These are phyloP conservation scores for Barnettozyma hawaiiensis DNA, from an alignment of 1,139 yeast species.

Conservation along the genomic window DNA sequence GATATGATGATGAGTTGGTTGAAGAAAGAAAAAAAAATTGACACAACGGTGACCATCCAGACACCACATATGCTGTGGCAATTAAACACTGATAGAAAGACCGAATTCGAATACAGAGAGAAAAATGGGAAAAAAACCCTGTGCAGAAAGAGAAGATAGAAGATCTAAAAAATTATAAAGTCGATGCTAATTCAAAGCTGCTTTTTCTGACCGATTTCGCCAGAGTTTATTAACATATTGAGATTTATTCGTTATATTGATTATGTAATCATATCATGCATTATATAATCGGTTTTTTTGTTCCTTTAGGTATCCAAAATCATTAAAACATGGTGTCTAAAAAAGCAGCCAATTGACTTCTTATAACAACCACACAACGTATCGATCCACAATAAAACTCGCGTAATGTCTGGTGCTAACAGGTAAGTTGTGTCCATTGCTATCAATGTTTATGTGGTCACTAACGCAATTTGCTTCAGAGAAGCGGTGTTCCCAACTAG, in stretches of 20 bases:
- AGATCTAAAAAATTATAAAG: no score
- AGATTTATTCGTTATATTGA: no score
- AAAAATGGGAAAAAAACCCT: no score
- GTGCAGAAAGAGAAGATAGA: no score
- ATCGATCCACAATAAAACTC: neutral
- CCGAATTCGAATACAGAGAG: no score
- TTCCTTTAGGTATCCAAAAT: no score
- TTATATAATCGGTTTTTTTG: neutral
- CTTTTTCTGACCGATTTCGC: no score
- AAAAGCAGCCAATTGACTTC: neutral
- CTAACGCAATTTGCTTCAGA: constrained; percentile 32
- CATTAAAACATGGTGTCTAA: no score
- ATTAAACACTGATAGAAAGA: no score
- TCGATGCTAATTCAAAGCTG: no score
- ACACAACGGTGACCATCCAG: neutral
- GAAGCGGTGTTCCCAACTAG: constrained; percentile 94
- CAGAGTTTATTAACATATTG: no score
- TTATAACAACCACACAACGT: neutral
- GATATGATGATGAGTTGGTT: neutral
- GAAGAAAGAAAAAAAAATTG: neutral
- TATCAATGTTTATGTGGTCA: constrained; percentile 11
- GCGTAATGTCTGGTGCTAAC: constrained; percentile 30
- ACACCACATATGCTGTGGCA: neutral
- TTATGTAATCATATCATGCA: no score
- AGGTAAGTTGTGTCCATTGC: constrained; percentile 24